A percentile compares a stretch with the other conserved stretches of the same genome.
Evolutionary conservation across 495 filamentous ascomycete genomes (phyloP).

Genomic region (Saxophila tyrrhenica): DNA sequence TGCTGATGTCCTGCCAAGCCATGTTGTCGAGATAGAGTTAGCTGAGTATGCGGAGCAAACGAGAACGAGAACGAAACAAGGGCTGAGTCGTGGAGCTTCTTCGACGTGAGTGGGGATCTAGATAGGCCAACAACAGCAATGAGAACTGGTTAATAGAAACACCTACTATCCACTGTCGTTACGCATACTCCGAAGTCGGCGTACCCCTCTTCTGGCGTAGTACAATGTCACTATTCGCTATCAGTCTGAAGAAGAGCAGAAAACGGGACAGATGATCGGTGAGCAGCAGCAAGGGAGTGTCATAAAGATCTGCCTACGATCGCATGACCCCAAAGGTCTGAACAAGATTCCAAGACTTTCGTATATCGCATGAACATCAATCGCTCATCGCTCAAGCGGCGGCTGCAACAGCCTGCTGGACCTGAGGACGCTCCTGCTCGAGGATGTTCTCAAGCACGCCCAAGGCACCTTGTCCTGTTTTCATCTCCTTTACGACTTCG

Average conservation of each 20-base stretch:
- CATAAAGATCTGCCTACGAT: slow-evolving; percentile 6
- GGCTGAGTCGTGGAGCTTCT: too few relatives aligned
- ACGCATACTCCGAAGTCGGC: background rate
- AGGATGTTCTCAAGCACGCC: slow-evolving; percentile 19
- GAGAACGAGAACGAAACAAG: too few relatives aligned
- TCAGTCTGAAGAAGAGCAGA: background rate
- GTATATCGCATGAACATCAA: background rate
- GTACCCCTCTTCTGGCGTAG: too few relatives aligned
- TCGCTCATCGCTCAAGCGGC: slow-evolving; percentile 30
- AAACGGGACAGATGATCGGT: background rate
- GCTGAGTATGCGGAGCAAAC: too few relatives aligned
- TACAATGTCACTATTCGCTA: too few relatives aligned
- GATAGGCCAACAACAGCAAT: too few relatives aligned
- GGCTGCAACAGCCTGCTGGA: slow-evolving; percentile 30
- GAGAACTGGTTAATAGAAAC: too few relatives aligned
- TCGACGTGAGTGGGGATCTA: too few relatives aligned
- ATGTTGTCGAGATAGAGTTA: too few relatives aligned
- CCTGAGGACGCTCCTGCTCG: slow-evolving; percentile 31
- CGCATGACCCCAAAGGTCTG: background rate
- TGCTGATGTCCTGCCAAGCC: background rate
- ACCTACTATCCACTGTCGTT: too few relatives aligned
- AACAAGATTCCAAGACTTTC: background rate
- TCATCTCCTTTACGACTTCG: slow-evolving; percentile 39
- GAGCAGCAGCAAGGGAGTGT: slow-evolving; percentile 5
- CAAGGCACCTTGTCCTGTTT: slow-evolving; percentile 31